Percentiles rank a stretch among this genome's conserved stretches.
Evolutionary conservation across 2,329 filamentous ascomycete species (phyloP).

Genomic region (Xylariaceae sp.): DNA sequence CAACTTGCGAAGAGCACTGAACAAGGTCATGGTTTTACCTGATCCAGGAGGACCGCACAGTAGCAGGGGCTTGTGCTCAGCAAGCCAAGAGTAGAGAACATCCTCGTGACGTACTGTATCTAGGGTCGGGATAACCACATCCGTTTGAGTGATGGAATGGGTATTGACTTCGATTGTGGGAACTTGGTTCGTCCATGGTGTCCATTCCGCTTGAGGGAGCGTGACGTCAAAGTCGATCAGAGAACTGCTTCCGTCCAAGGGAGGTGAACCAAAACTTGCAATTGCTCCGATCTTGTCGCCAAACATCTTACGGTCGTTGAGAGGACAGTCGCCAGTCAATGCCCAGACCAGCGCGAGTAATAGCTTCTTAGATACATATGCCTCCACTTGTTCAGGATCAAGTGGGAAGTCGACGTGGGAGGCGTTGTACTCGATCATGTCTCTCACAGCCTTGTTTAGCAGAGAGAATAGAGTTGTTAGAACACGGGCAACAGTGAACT

Average conservation of each 20-base stretch:
- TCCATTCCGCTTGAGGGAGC: slow-evolving; percentile 84
- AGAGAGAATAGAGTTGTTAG: slow-evolving; percentile 93
- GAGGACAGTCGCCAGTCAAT: slow-evolving; percentile 88
- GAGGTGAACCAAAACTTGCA: slow-evolving; percentile 80
- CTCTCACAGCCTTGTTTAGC: slow-evolving; percentile 87
- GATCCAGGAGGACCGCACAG: slow-evolving; percentile 97
- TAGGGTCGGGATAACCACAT: slow-evolving; percentile 95
- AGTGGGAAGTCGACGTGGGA: slow-evolving; percentile 93
- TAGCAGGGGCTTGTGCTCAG: slow-evolving; percentile 94
- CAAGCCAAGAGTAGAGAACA: slow-evolving; percentile 98
- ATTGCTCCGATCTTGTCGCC: slow-evolving; percentile 79
- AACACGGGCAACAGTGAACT: slow-evolving; percentile 87
- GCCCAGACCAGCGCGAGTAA: slow-evolving; percentile 93
- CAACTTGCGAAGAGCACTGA: slow-evolving; percentile 92
- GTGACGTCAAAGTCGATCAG: slow-evolving; percentile 95
- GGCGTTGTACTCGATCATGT: slow-evolving; percentile 91
- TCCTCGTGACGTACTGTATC: slow-evolving; percentile 98
- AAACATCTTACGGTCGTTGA: slow-evolving; percentile 81
- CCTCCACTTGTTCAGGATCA: slow-evolving; percentile 83
- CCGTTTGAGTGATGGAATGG: slow-evolving; percentile 94
- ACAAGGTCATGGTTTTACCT: slow-evolving; percentile 99
- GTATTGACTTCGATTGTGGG: slow-evolving; percentile 96
- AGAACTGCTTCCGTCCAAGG: slow-evolving; percentile 71
- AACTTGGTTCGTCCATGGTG: slow-evolving; percentile 90
- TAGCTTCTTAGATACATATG: slow-evolving; percentile 89